Conservation (phyloP, 176 grass and related monocot genomes). For the Zoysia japonica region DNA sequence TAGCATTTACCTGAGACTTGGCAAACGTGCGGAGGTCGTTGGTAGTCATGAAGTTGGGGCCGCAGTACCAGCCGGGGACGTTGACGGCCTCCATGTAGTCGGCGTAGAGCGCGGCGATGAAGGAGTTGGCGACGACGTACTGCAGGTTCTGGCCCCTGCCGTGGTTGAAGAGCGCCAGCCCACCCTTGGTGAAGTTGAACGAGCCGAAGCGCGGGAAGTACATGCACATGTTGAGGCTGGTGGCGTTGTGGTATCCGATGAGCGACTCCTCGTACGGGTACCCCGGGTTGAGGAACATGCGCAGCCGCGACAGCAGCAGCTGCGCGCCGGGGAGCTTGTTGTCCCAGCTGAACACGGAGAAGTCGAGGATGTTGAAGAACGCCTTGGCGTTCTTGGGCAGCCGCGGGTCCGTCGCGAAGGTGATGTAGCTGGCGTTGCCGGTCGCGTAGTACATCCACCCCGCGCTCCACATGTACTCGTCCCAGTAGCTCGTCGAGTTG, state of each 20-base stretch:
- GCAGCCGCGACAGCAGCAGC: slow-evolving; percentile 72
- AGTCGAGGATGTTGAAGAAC: slow-evolving; percentile 58
- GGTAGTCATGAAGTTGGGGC: slow-evolving; percentile 72
- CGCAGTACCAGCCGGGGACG: slow-evolving; percentile 87
- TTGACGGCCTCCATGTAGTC: slow-evolving; percentile 82
- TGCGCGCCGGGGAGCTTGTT: slow-evolving; percentile 91
- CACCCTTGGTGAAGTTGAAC: slow-evolving; percentile 80
- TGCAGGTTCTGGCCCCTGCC: slow-evolving; percentile 68
- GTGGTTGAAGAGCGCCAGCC: slow-evolving; percentile 77
- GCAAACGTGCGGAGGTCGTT: slow-evolving; percentile 63
- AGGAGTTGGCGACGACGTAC: slow-evolving; percentile 70
- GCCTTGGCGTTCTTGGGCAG: slow-evolving; percentile 80
- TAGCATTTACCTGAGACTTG: slow-evolving; percentile 58
- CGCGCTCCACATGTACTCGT: slow-evolving; percentile 98
- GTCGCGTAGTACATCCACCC: slow-evolving; percentile 98
- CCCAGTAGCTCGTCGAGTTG: slow-evolving; percentile 90
- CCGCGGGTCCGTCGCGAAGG: slow-evolving; percentile 74
- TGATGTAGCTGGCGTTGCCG: slow-evolving; percentile 75
- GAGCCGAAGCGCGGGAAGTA: slow-evolving; percentile 53
- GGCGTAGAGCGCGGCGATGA: slow-evolving; percentile 81
- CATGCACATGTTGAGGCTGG: slow-evolving; percentile 81
- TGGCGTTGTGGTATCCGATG: slow-evolving; percentile 67
- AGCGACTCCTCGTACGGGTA: slow-evolving; percentile 96
- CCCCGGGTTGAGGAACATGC: slow-evolving; percentile 88
- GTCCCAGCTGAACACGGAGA: slow-evolving; percentile 94